Base-by-base conservation (phyloP, 225 moss, liverwort and hornwort genomes). In the Pseudoscleropodium purum region DNA sequence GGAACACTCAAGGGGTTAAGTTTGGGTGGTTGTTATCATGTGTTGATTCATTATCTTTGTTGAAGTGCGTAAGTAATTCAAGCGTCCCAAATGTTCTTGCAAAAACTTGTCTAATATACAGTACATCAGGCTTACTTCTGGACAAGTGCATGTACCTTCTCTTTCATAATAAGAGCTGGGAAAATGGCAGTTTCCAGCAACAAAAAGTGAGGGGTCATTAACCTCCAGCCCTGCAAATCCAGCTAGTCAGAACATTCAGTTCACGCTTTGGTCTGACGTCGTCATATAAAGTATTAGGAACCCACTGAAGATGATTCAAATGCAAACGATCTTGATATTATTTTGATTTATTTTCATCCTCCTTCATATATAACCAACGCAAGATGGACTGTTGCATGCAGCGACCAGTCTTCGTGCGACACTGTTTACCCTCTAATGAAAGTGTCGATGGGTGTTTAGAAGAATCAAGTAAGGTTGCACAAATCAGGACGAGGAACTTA, bases 181-280 rank as follows among this genome's bases (percentile, higher is more conserved):
- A 96, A 94, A 85, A 95, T 92, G 66, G 96, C 94, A 89, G 88
- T 90, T 74, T 95, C 94, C 72, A 96, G 54, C 89, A 96, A 89
- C 85, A 91, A 91, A 75, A 96, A 92, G 51, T 93, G 93, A 31
- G 91, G 94, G 26, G 94, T 93, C 89, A 95, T 91, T 73, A 94
- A 84, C 84, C 93, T 93, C 90, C 89, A 89, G 43, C 88, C 88
- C 91, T 91, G 80, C 60, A 91, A 90, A 63, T 80, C 49, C 70
- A n/a, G n/a, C n/a, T n/a, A 80, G 11, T 36, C 73, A 67, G 67
- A 81, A 31, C 37, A 83, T 49, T 34, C 65, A 83, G 34, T 65
- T 83, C 64, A 60, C 8, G 26, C 21, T 76, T 77, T 82, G 75
- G 54, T 85, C 70, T 56, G 34, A 39, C 29, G 52, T 43, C 45